Base-by-base conservation (phyloP, 306 rosid species). In the Cicer pinnatifidum region DNA sequence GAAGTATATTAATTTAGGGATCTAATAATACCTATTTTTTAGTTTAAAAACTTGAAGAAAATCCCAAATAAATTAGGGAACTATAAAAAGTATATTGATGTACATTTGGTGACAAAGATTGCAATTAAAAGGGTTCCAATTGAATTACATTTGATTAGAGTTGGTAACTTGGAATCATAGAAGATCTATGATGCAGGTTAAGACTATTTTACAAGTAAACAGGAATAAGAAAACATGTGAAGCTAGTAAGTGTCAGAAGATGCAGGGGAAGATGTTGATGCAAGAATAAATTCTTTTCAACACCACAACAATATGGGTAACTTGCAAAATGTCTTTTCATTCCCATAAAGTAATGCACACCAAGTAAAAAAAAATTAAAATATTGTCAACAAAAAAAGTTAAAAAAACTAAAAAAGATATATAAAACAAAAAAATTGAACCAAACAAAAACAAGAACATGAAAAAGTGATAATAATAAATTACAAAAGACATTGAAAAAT, bases 221-320 rank as follows among this genome's bases (percentile, higher is more conserved):
- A 38, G 20, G 19, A 69, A 48, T 51, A 19, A 59, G 46, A 38
- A 67, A 45, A 54, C 72, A 62, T 41, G 86, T 66, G 84, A 79
- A 66, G 17, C 19, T 46, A 40, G 45, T 8, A 19, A 40, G 45
- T 40, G 83, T 20, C 35, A 70, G 80, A 23, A 0, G 8, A 9
- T 68, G 33, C 16, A 58, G 58, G 46, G 39, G 60, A 43, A 69
- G 41, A 46, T 23, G 66, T 1, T 28, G 19, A 39, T 68, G 52
- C 39, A 23, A 44, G 83, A 79, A 79, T 58, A n/a, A 12, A 67
- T 82, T 82, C 82, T 48, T 65, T 76, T 82, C 69, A 33, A 8
- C 35, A 15, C 45, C 54, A 70, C 52, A 76, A 40, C 33, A 28
- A 28, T 28, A 28, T 71, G 65, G 48, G 11, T 80, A 72, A 53